Base-by-base conservation (phyloP, 257 asterid genomes). In the Scutellaria galericulata region DNA sequence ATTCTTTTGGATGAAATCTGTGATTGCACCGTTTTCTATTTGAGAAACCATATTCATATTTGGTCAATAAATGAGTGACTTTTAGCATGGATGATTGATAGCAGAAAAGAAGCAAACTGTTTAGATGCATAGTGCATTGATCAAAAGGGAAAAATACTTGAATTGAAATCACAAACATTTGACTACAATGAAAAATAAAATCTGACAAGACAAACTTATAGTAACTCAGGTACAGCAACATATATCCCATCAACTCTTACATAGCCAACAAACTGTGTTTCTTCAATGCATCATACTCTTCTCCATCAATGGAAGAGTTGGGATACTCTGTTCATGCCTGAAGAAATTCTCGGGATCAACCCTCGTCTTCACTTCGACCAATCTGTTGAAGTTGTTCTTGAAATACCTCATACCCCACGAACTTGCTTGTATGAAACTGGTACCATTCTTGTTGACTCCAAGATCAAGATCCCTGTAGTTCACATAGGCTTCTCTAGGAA, bases 241-340 rank as follows among this genome's bases (percentile, higher is more conserved):
- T 22, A 64, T 47, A 8, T 75, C 57, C 46, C 24, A 24, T 47
- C 35, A 57, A 7, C 11, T 5, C 7, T 12, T 9, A 13, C 40
- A 51, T 44, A 12, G 6, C 13, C 35, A 35, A 22, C 57, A 64
- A 52, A 52, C 27, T 64, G 4, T 18, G 5, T 50, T 52, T 42
- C 8, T 57, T 75, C 58, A 87, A 24, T 78, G 80, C 62, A 68
- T 61, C 83, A 75, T 68, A 31, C 64, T 75, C 64, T 75, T 51
- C 54, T 45, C 81, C 68, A 76, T 71, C 72, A 80, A 62, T 0
- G 81, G 75, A 18, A 88, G 80, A 24, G 90, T 72, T 1, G 96
- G 96, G 15, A 90, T 84, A 66, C 95, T 90, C 74, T 90, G 96
- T 76, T 90, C 97, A 67, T 84, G 86, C 52, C 87, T 75, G 77